Base-by-base conservation (phyloP, 2,329 filamentous ascomycete genomes). In the Blumeriella jaapii region DNA sequence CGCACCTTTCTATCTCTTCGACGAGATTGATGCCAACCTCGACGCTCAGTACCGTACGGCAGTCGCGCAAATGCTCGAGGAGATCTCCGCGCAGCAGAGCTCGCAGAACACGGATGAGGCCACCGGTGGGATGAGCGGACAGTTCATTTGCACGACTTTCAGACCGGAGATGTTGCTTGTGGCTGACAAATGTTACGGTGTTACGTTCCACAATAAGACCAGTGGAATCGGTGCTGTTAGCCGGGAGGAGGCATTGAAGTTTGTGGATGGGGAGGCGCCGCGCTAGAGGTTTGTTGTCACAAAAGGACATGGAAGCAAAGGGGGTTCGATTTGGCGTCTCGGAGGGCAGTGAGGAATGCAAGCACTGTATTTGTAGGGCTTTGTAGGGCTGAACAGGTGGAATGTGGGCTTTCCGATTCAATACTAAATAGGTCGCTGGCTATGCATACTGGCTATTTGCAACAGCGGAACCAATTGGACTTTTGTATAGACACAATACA, bases 61-160 rank as follows among this genome's bases (percentile, higher is more conserved):
- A 1, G 91, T 98, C 8, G 91, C 91, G 2, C 73, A 83, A 38
- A 83, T 96, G 64, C 69, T 98, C 14, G 69, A 89, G 54, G 78
- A 77, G 36, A 86, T 85, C 44, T 84, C 78, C 10, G 64, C 69
- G 40, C 73, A 77, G 47, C 52, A 55, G 19, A 46, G 40, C 22
- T 40, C 31, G 5, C 44, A 59, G 54, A 34, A 70, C 64, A 49
- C 54, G 56, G 45, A 53, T 5, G 44, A 46, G n/a, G 43, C 40
- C 5, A 60, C 54, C 2, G 48, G 59, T 29, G 60, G 59, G 12
- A 64, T 63, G 45, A 64, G 65, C 22, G 78, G 77, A 0, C 79
- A 98, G 59, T 98, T 98, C 57, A 98, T 98, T 59, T 96, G 91
- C 69, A 98, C 91, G 3, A 98, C 91, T 2, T 98, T 98, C 74